phyloP scores from a whole-genome alignment of 352 stramenopile species.

The Pythium myriotylum region DNA sequence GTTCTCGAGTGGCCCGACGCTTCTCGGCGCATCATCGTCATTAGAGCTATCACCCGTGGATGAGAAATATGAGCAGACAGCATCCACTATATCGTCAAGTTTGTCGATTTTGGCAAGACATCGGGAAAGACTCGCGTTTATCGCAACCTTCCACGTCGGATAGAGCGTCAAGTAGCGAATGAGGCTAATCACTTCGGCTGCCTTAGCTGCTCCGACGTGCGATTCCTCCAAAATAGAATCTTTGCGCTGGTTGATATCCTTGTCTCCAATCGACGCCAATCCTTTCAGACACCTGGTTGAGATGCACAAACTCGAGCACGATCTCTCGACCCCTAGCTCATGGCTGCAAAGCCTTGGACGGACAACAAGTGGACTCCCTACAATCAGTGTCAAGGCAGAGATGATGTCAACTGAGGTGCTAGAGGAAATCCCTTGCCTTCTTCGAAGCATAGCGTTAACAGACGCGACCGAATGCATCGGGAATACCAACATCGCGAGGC shows the following conservation, averaged over 20 bases:
- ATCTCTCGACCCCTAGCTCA: constrained; percentile 78
- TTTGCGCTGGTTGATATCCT: constrained; percentile 30
- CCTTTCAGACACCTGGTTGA: constrained; percentile 73
- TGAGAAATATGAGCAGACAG: constrained; percentile 71
- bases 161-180: constrained; percentile 79
- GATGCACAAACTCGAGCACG: constrained; percentile 63
- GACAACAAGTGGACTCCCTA: constrained; percentile 63
- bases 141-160: constrained; percentile 76
- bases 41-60: constrained; percentile 35
- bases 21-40: constrained; percentile 19
- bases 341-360: constrained; percentile 75
- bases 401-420: constrained; percentile 20
- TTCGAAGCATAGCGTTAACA: constrained; percentile 47
- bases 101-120: constrained; percentile 56
- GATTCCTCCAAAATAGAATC: constrained; percentile 47
- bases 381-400: constrained; percentile 54
- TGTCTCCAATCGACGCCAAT: constrained; percentile 23
- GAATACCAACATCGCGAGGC: constrained; percentile 85
- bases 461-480: constrained; percentile 73
- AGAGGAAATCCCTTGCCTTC: constrained; percentile 26
- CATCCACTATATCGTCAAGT: constrained; percentile 58
- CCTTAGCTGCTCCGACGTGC: constrained; percentile 58
- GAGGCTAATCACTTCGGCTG: constrained; percentile 63
- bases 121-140: constrained; percentile 64
- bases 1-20: constrained; percentile 13